These are phyloP conservation scores for Ceratonia siliqua DNA, from an alignment of 306 rosid genomes.

Conservation along the genomic window DNA sequence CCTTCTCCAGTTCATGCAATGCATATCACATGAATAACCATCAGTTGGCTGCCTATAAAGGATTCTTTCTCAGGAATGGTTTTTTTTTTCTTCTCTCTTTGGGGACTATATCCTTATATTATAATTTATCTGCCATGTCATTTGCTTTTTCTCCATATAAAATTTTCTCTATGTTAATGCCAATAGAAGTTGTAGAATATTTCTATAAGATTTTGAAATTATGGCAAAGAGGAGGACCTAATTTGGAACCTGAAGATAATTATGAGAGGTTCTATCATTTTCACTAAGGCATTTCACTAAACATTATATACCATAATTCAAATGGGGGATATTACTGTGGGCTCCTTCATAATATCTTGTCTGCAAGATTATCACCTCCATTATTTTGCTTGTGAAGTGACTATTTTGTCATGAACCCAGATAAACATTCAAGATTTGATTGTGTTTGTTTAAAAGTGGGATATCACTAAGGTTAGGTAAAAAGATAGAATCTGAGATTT, in stretches of 20 bases:
- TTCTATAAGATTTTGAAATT: conserved; percentile 35
- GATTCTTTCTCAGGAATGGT: conserved; percentile 50
- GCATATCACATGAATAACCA: conserved; percentile 35
- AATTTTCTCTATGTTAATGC: conserved; percentile 10
- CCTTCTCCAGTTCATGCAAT: conserved; percentile 33
- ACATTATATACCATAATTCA: conserved; percentile 45
- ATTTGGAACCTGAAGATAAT: conserved; percentile 35
- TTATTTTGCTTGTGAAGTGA: conserved; percentile 69
- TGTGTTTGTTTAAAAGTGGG: conserved; percentile 41
- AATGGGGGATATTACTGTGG: conserved; percentile 51
- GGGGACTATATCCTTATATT: conserved; percentile 44
- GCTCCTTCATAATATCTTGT: conserved; percentile 63
- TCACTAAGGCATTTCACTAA: conserved; percentile 48
- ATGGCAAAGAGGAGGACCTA: conserved; percentile 35
- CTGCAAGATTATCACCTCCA: conserved; percentile 78
- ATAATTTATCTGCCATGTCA: conserved; percentile 51
- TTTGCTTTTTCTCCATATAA: conserved; percentile 33
- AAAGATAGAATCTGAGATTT: conserved; percentile 40
- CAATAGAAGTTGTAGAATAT: conserved; percentile 21
- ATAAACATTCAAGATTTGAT: conserved; percentile 42
- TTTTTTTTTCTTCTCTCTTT: conserved; percentile 4
- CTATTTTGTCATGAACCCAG: conserved; percentile 57
- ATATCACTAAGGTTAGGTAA: conserved; percentile 48
- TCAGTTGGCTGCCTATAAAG: conserved; percentile 40
- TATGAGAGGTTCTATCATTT: conserved; percentile 58